A percentile compares a stretch with the other conserved stretches of the same genome.
Evolutionary conservation across 2,329 filamentous ascomycete genomes (phyloP).

Genomic region (Ascochyta rabiei): DNA sequence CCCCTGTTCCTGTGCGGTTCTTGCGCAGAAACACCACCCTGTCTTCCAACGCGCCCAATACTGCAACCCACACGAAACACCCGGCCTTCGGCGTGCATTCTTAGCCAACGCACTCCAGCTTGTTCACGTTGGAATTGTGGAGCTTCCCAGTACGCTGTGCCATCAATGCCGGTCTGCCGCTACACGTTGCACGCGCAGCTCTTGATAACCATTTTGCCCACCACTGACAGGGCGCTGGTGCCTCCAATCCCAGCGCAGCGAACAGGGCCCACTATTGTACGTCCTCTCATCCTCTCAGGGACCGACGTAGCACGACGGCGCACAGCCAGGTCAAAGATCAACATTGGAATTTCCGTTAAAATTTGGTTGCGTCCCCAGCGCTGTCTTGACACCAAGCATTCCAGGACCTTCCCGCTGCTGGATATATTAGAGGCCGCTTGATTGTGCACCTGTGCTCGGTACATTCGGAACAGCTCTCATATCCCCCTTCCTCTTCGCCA

Average conservation of each 20-base stretch:
- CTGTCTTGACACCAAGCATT: conserved; percentile 35
- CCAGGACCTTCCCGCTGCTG: conserved; percentile 37
- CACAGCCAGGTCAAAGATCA: conserved; percentile 41
- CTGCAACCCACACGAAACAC: conserved; percentile 12
- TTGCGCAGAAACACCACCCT: conserved; percentile 6
- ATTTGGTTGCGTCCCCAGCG: conserved; percentile 33
- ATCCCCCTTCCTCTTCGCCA: conserved; percentile 11
- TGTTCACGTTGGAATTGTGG: conserved; percentile 31
- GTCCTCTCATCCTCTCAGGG: conserved; percentile 29
- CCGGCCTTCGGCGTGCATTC: conserved; percentile 9
- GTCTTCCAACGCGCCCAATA: conserved; percentile 3
- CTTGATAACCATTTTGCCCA: conserved; percentile 30
- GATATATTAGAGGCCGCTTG: conserved; percentile 39
- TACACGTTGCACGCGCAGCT: conserved; percentile 30
- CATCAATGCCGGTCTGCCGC: conserved; percentile 33
- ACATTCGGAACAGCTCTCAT: conserved; percentile 10
- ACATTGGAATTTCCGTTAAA: conserved; percentile 38
- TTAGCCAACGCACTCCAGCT: conserved; percentile 29
- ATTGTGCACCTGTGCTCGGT: conserved; percentile 24
- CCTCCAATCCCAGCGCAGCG: conserved; percentile 24
- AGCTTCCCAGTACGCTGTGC: conserved; percentile 20
- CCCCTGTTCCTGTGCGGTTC: conserved; percentile 2
- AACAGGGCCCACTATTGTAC: conserved; percentile 37
- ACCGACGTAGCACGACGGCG: conserved; percentile 33
- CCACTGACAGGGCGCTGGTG: conserved; percentile 23